Evolutionary conservation across 1,284 basidiomycete species (phyloP).

Genomic region (Cystobasidiaceae sp.): DNA sequence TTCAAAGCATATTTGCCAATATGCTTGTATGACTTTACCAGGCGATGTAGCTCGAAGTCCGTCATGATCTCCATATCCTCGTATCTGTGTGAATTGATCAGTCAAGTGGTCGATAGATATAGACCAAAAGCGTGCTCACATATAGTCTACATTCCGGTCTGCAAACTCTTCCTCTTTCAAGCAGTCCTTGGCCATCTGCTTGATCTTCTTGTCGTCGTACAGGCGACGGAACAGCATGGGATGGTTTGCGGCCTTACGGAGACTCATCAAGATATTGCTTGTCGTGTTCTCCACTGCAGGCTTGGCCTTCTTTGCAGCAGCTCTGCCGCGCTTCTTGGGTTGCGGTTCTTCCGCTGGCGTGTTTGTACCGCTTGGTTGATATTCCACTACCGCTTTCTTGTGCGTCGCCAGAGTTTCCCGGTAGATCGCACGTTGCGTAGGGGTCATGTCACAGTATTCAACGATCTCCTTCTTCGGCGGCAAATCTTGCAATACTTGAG

Average conservation of each 20-base stretch:
- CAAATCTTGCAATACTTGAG: slow-evolving; percentile 85
- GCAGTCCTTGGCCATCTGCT: slow-evolving; percentile 70
- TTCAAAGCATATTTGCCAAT: slow-evolving; percentile 71
- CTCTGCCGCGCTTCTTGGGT: slow-evolving; percentile 46
- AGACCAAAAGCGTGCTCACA: slow-evolving; percentile 14
- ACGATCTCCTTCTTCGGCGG: slow-evolving; percentile 87
- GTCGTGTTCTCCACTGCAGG: slow-evolving; percentile 34
- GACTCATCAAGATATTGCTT: slow-evolving; percentile 51
- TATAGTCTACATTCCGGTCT: slow-evolving; percentile 63
- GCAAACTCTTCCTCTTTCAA: slow-evolving; percentile 87
- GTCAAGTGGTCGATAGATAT: not conserved
- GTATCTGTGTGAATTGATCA: slow-evolving; percentile 11
- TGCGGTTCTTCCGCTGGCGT: slow-evolving; percentile 43
- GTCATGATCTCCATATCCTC: slow-evolving; percentile 69
- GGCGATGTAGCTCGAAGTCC: slow-evolving; percentile 81
- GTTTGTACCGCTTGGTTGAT: slow-evolving; percentile 40
- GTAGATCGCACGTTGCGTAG: slow-evolving; percentile 77
- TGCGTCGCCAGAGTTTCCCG: slow-evolving; percentile 76
- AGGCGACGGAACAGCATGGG: slow-evolving; percentile 86
- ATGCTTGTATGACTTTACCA: slow-evolving; percentile 73
- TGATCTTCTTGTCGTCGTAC: slow-evolving; percentile 72
- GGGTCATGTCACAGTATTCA: slow-evolving; percentile 90
- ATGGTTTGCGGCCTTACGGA: slow-evolving; percentile 81
- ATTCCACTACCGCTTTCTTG: slow-evolving; percentile 69
- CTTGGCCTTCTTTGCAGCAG: slow-evolving; percentile 45